These are phyloP conservation scores for Ramaria rubella DNA, from an alignment of 768 basidiomycete genomes.

Conservation along the genomic window DNA sequence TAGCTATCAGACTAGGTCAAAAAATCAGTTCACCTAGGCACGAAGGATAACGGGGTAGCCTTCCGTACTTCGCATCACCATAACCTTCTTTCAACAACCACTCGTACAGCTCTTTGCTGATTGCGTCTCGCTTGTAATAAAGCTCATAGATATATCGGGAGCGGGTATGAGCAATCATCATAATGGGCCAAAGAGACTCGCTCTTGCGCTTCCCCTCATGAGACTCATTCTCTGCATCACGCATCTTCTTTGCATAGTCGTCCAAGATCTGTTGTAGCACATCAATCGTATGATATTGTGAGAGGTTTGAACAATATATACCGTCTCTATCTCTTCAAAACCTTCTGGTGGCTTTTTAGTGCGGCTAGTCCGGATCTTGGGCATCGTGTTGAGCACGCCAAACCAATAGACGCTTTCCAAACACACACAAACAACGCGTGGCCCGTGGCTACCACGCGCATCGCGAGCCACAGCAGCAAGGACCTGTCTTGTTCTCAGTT, in stretches of 20 bases:
- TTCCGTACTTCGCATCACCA: constrained; percentile 86
- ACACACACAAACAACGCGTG: constrained; percentile 10
- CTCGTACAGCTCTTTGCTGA: constrained; percentile 89
- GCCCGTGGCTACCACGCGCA: not conserved
- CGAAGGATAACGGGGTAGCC: not conserved
- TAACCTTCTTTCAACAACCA: constrained; percentile 98
- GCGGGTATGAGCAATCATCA: constrained; percentile 94
- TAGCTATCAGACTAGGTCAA: constrained; percentile 76
- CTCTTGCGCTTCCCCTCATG: constrained; percentile 97
- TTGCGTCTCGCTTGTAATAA: constrained; percentile 97
- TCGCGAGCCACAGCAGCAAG: not conserved
- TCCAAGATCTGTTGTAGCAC: constrained; percentile 73
- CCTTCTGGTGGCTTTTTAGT: constrained; percentile 95
- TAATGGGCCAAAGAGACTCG: constrained; percentile 94
- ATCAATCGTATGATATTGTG: not conserved
- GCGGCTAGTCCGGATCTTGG: constrained; percentile 86
- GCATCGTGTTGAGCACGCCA: constrained; percentile 46
- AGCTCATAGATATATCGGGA: constrained; percentile 97
- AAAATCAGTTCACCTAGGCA: not conserved
- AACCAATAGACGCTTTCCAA: constrained; percentile 5
- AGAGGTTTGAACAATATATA: constrained; percentile 28
- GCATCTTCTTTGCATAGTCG: constrained; percentile 98
- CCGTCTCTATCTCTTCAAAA: constrained; percentile 86
- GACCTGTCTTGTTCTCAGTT: not conserved
- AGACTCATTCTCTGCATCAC: constrained; percentile 96